These are phyloP conservation scores for Holtermanniella nyarrowii DNA, from an alignment of 768 basidiomycete species.

Conservation along the genomic window DNA sequence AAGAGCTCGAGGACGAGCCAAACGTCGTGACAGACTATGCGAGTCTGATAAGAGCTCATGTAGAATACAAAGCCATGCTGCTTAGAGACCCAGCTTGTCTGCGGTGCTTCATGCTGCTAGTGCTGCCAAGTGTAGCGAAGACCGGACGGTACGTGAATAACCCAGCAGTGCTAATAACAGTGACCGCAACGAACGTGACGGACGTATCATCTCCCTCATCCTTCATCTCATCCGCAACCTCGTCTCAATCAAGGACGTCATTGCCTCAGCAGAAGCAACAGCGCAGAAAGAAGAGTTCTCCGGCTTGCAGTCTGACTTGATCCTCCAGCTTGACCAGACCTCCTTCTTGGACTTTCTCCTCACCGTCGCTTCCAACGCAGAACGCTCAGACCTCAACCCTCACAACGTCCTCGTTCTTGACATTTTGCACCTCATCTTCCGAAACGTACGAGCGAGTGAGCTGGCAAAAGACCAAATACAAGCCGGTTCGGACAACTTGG, in stretches of 20 bases:
- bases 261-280: slow-evolving; percentile 58
- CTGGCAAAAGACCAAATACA: slow-evolving; percentile 43
- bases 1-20: slow-evolving; percentile 66
- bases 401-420: slow-evolving; percentile 89
- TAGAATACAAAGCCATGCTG: slow-evolving; percentile 62
- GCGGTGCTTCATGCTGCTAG: slow-evolving; percentile 44
- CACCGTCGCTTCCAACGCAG: slow-evolving; percentile 71
- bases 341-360: slow-evolving; percentile 67
- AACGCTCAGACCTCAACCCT: slow-evolving; percentile 66
- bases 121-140: slow-evolving; percentile 69
- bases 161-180: slow-evolving; percentile 14
- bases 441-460: slow-evolving; percentile 59
- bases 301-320: slow-evolving; percentile 61
- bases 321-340: slow-evolving; percentile 59
- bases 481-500: slow-evolving; percentile 54
- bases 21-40: slow-evolving; percentile 83
- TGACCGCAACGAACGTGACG: slow-evolving; percentile 67
- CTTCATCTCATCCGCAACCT: slow-evolving; percentile 86
- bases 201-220: slow-evolving; percentile 75
- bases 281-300: slow-evolving; percentile 71
- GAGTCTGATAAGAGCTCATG: slow-evolving; percentile 64
- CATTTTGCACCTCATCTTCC: slow-evolving; percentile 81
- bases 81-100: slow-evolving; percentile 20
- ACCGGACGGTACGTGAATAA: slow-evolving; percentile 40
- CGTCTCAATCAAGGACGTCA: slow-evolving; percentile 82